Evolutionary conservation across 371 early-diverging fungal species (phyloP), one percentile per base, ranked within the genome.

Genomic region (Apophysomyces variabilis): DNA sequence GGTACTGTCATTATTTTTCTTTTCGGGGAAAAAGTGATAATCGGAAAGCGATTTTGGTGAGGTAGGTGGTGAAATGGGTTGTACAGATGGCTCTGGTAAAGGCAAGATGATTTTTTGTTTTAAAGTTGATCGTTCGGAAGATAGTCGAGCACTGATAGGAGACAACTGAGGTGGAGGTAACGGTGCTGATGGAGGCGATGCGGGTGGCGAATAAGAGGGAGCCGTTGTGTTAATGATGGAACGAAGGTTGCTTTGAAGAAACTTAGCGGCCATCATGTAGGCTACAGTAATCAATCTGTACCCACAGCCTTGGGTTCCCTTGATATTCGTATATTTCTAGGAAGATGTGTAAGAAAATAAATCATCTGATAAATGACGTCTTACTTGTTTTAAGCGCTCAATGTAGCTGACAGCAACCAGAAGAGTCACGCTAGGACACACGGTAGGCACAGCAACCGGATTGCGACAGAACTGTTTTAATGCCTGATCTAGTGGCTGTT

Each of bases 191-290:
- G 65, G 45, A 12, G 67, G 43, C 18, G 69, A 18, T 57, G 68
- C 26, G n/a, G 72, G 35, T 32, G 66, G 45, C n/a, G 61, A 41
- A 62, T 38, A 7, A 26, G 8, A 26, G 45, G 39, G 56, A 64
- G 62, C 39, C 60, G 67, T 43, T 37, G 71, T 62, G 62, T 73
- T 68, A 32, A 83, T 67, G 44, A 80, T 72, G 9, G 69, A 65
- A 47, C 71, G 67, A 14, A 83, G 68, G 44, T 71, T 75, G 11
- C 82, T 68, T 18, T 85, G 81, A 7, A 85, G 81, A 36, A 77
- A 85, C 65, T 86, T 87, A 11, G 84, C 78, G 8, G 86, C 86
- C 66, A 87, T 82, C 59, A 84, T 83, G 44, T 75, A 87, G n/a
- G 88, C 86, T 4, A 84, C 77, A 64, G 84, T 65, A 9, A 87